Evolutionary conservation across 352 stramenopile genomes (phyloP).

Genomic region (Globisporangium carolinianum): DNA sequence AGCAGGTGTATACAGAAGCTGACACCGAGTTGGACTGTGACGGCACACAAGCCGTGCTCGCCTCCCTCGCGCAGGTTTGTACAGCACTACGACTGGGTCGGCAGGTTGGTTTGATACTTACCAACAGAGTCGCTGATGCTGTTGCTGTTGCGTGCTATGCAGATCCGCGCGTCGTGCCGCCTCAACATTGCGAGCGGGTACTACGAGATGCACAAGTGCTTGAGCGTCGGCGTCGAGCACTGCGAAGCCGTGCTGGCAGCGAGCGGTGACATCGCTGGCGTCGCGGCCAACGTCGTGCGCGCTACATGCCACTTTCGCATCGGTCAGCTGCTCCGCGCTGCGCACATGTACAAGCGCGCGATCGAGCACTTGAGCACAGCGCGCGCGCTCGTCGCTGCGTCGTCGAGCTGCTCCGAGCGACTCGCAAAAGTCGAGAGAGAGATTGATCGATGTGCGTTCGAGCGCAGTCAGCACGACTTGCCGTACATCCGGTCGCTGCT

Average conservation of each 20-base stretch:
- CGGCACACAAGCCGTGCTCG: too few relatives aligned
- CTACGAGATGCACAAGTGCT: conserved; percentile 60
- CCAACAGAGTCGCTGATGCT: background rate
- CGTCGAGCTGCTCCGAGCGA: background rate
- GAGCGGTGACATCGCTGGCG: conserved; percentile 16
- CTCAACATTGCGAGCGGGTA: conserved; percentile 57
- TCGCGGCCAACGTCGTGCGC: conserved; percentile 2
- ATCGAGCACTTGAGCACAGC: conserved; percentile 17
- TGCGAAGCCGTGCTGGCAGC: conserved; percentile 31
- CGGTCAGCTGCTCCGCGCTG: conserved; percentile 35
- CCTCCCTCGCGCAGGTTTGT: too few relatives aligned
- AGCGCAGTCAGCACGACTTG: conserved; percentile 52
- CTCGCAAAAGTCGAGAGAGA: conserved; percentile 36
- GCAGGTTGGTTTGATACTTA: too few relatives aligned
- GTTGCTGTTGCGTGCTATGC: conserved; percentile 8
- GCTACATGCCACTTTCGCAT: conserved; percentile 38
- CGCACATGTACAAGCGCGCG: conserved; percentile 46
- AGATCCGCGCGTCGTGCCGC: conserved; percentile 38
- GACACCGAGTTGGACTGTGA: too few relatives aligned
- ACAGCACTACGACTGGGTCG: too few relatives aligned
- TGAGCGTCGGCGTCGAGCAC: conserved; percentile 22
- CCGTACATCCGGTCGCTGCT: conserved; percentile 32
- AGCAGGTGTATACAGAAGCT: too few relatives aligned
- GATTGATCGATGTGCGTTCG: conserved; percentile 53
- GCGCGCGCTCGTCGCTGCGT: conserved; percentile 9